Percentiles rank a stretch among this genome's conserved stretches.
Evolutionary conservation across 164 flowering plant species (phyloP).

Genomic region (Annona cherimola): DNA sequence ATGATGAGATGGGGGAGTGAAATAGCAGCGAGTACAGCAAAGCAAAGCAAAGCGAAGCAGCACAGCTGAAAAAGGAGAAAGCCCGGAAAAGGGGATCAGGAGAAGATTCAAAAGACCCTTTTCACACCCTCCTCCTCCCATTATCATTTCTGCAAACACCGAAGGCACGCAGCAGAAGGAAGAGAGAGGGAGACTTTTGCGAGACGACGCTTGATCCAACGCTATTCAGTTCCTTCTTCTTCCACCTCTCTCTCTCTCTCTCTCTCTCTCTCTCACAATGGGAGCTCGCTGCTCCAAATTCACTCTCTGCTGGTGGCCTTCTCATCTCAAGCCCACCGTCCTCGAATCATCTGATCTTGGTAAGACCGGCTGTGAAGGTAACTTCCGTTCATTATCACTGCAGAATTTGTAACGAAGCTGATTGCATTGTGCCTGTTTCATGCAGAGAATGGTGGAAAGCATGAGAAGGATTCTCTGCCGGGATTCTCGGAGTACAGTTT

Average conservation of each 20-base stretch:
- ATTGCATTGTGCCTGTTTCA: neutral
- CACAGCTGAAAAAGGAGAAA: neutral
- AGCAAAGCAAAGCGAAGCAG: neutral
- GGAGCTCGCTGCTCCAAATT: slow-evolving; percentile 78
- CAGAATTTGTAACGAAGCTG: neutral
- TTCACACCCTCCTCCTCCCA: neutral
- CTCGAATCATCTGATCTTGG: slow-evolving; percentile 64
- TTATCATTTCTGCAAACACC: neutral
- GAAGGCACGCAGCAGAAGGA: neutral
- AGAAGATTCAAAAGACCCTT: neutral
- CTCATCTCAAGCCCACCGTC: slow-evolving; percentile 51
- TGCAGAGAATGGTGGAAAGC: slow-evolving; percentile 53
- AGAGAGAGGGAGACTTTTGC: neutral
- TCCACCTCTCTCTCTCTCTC: slow-evolving; percentile 2
- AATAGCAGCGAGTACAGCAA: neutral
- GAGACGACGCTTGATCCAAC: too few species aligned
- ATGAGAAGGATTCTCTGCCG: slow-evolving; percentile 35
- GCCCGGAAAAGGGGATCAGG: neutral
- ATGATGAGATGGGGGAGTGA: neutral
- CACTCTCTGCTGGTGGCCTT: slow-evolving; percentile 72
- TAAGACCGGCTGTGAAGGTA: slow-evolving; percentile 10
- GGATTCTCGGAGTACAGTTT: slow-evolving; percentile 60
- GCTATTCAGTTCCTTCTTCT: neutral
- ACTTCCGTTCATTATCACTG: neutral
- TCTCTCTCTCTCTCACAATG: slow-evolving; percentile 30